Evolutionary conservation across 2,329 filamentous ascomycete genomes (phyloP), one percentile per base, ranked within the genome.

Genomic region (Paraconiothyrium brasiliense): DNA sequence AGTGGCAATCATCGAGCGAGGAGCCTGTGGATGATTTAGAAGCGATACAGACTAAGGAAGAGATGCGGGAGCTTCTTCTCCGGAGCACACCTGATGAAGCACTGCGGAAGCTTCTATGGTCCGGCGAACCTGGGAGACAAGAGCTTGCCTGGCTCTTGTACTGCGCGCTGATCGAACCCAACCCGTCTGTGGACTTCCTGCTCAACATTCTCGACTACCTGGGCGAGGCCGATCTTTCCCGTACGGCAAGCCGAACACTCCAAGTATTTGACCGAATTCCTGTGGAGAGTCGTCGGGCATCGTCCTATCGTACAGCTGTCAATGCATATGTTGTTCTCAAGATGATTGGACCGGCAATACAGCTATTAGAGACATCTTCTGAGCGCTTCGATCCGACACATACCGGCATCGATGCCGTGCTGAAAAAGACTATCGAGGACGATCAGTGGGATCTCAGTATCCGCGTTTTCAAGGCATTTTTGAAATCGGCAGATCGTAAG

Each of bases 181-280:
- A 57, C 2, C 61, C 54, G 13, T 57, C 64, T 7, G 22, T 62
- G 5, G 37, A 48, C 1, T 32, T 76, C 43, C 63, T 59, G 11
- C 60, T 54, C 14, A 59, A 72, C 43, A 63, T 79, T 11, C 69
- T 80, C 9, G 67, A 73, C 14, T 77, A 76, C 54, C 64, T 80
- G 14, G 64, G 57, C 5, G 47, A 59, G 11, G 63, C 70, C 16
- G 61, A 62, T 13, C 56, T 65, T 11, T 50, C 70, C 2, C 52
- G 77, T 27, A 79, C 86, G 68, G 73, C 79, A 14, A 76, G 78
- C 59, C 80, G 83, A 50, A 75, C 79, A 20, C 75, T 81, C 52
- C 63, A 76, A n/a, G 62, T 87, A 9, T 87, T 87, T 67, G 70
- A 81, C 34, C 60, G 65, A 3, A 78, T 86, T 30, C 69, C 77